Percentiles rank a stretch among this genome's conserved stretches.
phyloP scores from a whole-genome alignment of 1,284 basidiomycete genomes.

The Apiotrichum siamense region DNA sequence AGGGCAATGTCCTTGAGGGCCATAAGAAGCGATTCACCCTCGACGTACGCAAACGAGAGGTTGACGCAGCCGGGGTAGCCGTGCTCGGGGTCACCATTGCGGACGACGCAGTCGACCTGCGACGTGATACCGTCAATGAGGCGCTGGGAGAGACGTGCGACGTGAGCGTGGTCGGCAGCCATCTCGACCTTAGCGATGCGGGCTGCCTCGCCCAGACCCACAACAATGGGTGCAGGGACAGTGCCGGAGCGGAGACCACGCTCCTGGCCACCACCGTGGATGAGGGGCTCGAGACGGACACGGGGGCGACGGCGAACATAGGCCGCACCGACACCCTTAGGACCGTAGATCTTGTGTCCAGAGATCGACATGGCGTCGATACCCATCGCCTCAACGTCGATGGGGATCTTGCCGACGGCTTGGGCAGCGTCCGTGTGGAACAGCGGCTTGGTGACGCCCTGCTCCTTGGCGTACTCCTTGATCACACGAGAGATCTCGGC shows the following conservation, averaged over 20 bases:
- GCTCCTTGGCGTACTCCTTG: slow-evolving; percentile 46
- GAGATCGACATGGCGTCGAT: slow-evolving; percentile 95
- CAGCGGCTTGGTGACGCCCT: slow-evolving; percentile 77
- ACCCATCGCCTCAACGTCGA: slow-evolving; percentile 93
- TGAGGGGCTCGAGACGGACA: slow-evolving; percentile 88
- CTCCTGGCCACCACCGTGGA: slow-evolving; percentile 97
- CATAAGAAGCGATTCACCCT: slow-evolving; percentile 96
- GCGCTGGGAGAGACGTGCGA: slow-evolving; percentile 71
- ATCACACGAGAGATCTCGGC: slow-evolving; percentile 87
- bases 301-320: slow-evolving; percentile 90
- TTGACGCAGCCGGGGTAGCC: slow-evolving; percentile 93
- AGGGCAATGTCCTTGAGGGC: slow-evolving; percentile 97
- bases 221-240: slow-evolving; percentile 78
- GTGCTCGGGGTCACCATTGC: slow-evolving; percentile 76
- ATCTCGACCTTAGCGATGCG: slow-evolving; percentile 88
- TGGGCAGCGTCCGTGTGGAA: slow-evolving; percentile 99
- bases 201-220: slow-evolving; percentile 93
- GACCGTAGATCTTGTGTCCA: slow-evolving; percentile 97
- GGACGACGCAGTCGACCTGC: slow-evolving; percentile 80
- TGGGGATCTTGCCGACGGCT: slow-evolving; percentile 81
- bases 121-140: slow-evolving; percentile 75
- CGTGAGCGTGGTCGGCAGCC: slow-evolving; percentile 76
- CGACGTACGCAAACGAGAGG: slow-evolving; percentile 93
- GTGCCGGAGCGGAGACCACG: slow-evolving; percentile 92
- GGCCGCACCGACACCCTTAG: slow-evolving; percentile 91